These are phyloP conservation scores for Grosmannia serpens DNA, from an alignment of 2,329 filamentous ascomycete species.

Conservation along the genomic window DNA sequence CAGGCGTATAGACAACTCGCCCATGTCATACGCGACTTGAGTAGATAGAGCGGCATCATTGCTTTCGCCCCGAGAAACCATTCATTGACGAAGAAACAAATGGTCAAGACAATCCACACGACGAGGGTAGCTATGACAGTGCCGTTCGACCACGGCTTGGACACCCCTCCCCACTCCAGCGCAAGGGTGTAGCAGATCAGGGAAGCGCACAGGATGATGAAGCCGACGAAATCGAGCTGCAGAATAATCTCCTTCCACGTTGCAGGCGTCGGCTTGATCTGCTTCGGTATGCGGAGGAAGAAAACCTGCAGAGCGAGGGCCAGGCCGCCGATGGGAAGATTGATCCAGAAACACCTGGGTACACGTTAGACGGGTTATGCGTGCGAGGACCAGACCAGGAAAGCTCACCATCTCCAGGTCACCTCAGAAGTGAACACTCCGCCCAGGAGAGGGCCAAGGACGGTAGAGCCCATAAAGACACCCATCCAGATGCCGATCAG, in stretches of 20 bases:
- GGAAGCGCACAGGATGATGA: background rate
- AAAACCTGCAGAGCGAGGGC: background rate
- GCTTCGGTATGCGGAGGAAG: background rate
- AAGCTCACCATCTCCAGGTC: background rate
- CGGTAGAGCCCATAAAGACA: background rate
- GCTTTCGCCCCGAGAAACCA: background rate
- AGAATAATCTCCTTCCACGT: background rate
- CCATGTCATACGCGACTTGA: background rate
- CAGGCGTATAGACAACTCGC: background rate
- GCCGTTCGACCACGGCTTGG: background rate
- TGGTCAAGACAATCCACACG: background rate
- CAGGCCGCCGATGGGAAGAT: background rate
- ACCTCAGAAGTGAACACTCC: background rate
- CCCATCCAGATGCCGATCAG: background rate
- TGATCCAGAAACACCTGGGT: background rate
- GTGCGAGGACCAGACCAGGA: background rate
- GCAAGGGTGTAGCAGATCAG: background rate
- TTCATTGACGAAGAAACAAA: background rate
- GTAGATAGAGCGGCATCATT: background rate
- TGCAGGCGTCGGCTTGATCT: background rate
- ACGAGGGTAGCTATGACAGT: background rate
- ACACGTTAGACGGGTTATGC: background rate
- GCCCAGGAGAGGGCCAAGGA: background rate
- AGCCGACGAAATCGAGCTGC: background rate
- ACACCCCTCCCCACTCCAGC: background rate